These are phyloP conservation scores for Castanea crenata DNA, from an alignment of 306 rosid genomes.

Conservation along the genomic window DNA sequence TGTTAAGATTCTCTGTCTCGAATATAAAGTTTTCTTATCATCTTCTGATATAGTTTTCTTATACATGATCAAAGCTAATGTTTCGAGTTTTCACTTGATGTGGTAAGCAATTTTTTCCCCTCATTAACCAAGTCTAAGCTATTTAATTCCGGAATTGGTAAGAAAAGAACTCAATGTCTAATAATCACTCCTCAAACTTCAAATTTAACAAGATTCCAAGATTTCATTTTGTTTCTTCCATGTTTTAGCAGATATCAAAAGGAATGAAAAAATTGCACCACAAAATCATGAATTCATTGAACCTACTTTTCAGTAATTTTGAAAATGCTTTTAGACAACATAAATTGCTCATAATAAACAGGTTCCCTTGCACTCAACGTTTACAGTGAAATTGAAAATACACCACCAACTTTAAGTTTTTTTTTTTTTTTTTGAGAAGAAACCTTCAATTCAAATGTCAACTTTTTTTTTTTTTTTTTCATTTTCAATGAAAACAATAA, in stretches of 20 bases:
- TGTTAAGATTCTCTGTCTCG: no score
- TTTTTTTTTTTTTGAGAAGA: no score
- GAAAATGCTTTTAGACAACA: not conserved
- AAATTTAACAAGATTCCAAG: not conserved
- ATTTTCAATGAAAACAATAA: no score
- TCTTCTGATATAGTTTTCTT: not conserved
- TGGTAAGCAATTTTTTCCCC: constrained; percentile 47
- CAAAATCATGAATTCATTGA: not conserved
- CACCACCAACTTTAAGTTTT: no score
- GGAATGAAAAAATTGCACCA: not conserved
- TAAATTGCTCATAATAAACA: not conserved
- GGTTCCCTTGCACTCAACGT: not conserved
- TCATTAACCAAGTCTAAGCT: constrained; percentile 12
- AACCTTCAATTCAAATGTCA: no score
- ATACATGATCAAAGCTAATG: constrained; percentile 89
- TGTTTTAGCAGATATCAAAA: not conserved
- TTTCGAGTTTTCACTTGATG: constrained; percentile 46
- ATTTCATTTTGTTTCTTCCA: not conserved
- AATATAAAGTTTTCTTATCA: no score
- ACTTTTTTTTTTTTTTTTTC: no score
- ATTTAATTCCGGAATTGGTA: not conserved
- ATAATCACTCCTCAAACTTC: not conserved
- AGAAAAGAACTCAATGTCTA: not conserved
- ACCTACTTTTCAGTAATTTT: not conserved
- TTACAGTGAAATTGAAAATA: no score